Conservation (phyloP, 441 rosid genomes). For the Euphorbia schlechtendalii region DNA sequence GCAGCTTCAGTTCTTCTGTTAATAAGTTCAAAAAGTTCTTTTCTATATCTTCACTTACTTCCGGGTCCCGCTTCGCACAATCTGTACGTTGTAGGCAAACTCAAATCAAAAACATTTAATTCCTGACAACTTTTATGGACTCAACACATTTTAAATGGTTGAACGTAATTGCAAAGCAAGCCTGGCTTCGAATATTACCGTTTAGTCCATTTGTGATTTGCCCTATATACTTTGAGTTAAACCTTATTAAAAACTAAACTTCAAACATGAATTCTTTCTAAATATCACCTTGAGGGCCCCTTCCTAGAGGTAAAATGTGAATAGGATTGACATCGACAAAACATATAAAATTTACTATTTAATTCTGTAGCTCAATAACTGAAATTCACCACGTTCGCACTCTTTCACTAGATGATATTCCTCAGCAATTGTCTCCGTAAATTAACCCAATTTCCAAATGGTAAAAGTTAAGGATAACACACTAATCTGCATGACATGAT, state of each 20-base stretch:
- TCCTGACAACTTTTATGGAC: neutral
- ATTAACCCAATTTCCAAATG: neutral
- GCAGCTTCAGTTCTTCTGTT: slow-evolving; percentile 69
- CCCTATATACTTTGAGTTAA: no score
- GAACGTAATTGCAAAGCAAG: no score
- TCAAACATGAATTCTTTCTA: no score
- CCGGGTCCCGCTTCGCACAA: slow-evolving; percentile 78
- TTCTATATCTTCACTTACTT: slow-evolving; percentile 71
- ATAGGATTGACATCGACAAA: no score
- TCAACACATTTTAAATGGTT: no score
- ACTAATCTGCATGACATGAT: neutral
- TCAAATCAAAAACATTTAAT: slow-evolving; percentile 2
- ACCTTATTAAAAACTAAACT: no score
- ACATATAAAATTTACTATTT: no score
- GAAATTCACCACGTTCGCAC: neutral
- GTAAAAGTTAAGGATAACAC: neutral
- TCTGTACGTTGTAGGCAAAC: slow-evolving; percentile 28
- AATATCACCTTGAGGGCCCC: no score
- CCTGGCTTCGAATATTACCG: no score
- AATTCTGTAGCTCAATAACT: no score
- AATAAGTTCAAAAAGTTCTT: slow-evolving; percentile 70
- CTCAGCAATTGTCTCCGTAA: neutral
- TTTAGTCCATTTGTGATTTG: no score
- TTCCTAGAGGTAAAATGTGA: no score
- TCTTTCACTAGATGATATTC: neutral